Evolutionary conservation across 805 yeast species (phyloP).

Genomic region (Naumovozyma castellii): DNA sequence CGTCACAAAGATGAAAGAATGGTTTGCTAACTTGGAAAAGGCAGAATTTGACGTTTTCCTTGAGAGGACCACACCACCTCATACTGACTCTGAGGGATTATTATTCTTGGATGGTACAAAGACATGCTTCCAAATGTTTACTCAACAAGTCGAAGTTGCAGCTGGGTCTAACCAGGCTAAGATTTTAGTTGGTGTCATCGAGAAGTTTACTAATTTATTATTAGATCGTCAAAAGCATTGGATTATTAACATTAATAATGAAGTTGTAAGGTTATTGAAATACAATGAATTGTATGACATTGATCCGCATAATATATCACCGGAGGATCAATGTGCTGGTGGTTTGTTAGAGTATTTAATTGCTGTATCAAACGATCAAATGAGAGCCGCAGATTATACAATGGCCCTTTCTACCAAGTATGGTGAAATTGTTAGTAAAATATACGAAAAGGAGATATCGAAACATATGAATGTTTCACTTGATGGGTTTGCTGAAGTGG

Average conservation of each 20-base stretch:
- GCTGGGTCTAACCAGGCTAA: slow-evolving; percentile 76
- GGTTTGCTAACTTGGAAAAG: slow-evolving; percentile 64
- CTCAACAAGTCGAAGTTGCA: slow-evolving; percentile 85
- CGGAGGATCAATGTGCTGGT: slow-evolving; percentile 44
- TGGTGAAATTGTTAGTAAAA: slow-evolving; percentile 55
- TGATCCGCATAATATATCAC: slow-evolving; percentile 30
- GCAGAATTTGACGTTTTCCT: slow-evolving; percentile 59
- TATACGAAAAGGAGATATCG: slow-evolving; percentile 51
- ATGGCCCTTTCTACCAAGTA: slow-evolving; percentile 63
- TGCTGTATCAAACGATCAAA: slow-evolving; percentile 79
- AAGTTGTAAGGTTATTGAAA: slow-evolving; percentile 34
- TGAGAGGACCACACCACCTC: slow-evolving; percentile 65
- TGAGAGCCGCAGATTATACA: slow-evolving; percentile 56
- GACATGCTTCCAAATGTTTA: slow-evolving; percentile 69
- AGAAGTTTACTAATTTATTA: slow-evolving; percentile 55
- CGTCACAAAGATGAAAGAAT: slow-evolving; percentile 66
- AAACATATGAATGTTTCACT: slow-evolving; percentile 51
- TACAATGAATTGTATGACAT: slow-evolving; percentile 27
- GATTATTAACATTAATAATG: slow-evolving; percentile 45
- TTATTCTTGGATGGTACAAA: slow-evolving; percentile 68
- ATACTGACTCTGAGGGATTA: slow-evolving; percentile 52
- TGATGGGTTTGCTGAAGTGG: slow-evolving; percentile 71
- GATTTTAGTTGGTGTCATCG: slow-evolving; percentile 69
- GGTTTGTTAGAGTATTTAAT: slow-evolving; percentile 74
- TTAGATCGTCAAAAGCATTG: slow-evolving; percentile 55